phyloP scores from a whole-genome alignment of 129 eudicot species.

The Flaveria linearis region DNA sequence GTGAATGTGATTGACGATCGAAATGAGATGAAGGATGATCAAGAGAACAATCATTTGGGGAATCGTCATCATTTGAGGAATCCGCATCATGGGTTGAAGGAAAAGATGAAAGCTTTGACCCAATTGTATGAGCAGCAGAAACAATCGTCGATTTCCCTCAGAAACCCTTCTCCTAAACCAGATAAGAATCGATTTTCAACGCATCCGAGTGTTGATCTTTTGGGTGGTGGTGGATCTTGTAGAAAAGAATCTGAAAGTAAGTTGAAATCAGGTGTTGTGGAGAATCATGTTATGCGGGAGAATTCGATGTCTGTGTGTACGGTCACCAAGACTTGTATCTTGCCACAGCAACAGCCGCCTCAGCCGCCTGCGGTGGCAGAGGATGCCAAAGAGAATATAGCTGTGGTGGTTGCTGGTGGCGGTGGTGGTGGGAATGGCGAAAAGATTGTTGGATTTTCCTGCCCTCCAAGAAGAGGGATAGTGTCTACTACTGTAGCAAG shows the following conservation, averaged over 20 bases:
- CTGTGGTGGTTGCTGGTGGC: constrained; percentile 22
- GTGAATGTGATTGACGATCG: constrained; percentile 38
- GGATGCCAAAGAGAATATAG: constrained; percentile 51
- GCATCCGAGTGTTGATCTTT: constrained; percentile 52
- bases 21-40: constrained; percentile 24
- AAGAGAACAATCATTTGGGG: constrained; percentile 28
- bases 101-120: constrained; percentile 83
- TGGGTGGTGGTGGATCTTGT: constrained; percentile 30
- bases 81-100: constrained; percentile 85
- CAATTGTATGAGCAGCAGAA: constrained; percentile 81
- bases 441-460: constrained; percentile 53
- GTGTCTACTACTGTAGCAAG: constrained; percentile 53
- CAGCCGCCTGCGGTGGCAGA: constrained; percentile 19
- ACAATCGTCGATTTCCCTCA: constrained; percentile 38
- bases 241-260: constrained; percentile 29
- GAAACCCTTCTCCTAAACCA: constrained; percentile 38
- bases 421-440: constrained; percentile 40
- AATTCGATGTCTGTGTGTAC: constrained; percentile 41
- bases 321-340: constrained; percentile 43
- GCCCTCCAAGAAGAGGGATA: constrained; percentile 46
- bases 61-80: constrained; percentile 44
- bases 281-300: constrained; percentile 51
- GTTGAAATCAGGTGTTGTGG: constrained; percentile 23
- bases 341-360: constrained; percentile 41
- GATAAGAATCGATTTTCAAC: constrained; percentile 41